Conservation (phyloP, 78 protist genomes). For the Dictyostelium intermedium region DNA sequence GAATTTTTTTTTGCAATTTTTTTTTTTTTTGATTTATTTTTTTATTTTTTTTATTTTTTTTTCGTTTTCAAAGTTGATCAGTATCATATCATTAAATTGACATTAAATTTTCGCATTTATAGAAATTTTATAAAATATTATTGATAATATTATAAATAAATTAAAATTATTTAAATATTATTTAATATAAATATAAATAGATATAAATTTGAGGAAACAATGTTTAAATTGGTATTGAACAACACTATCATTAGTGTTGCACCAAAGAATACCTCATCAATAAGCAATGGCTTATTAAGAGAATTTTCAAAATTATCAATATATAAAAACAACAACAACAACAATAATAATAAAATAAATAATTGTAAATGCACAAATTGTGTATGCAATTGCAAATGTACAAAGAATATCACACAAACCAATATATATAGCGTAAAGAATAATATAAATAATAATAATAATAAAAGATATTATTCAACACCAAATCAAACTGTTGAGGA, state of each 20-base stretch:
- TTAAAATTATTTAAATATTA: not conserved
- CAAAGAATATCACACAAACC: not conserved
- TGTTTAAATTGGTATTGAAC: not conserved
- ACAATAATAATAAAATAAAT: not conserved
- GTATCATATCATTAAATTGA: not conserved
- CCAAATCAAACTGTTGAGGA: not conserved
- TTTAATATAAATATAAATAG: not conserved
- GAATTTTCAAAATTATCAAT: not conserved
- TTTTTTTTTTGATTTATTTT: not conserved
- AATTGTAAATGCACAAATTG: slow-evolving; percentile 7
- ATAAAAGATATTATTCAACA: slow-evolving; percentile 6
- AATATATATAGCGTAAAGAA: not conserved
- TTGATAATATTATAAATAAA: not conserved
- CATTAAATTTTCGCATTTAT: not conserved
- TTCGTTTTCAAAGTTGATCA: not conserved
- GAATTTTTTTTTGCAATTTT: not conserved
- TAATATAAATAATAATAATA: too few species aligned
- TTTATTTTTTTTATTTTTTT: not conserved
- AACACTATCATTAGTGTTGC: slow-evolving; percentile 1
- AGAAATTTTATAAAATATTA: not conserved
- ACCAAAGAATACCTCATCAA: not conserved
- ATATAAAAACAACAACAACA: not conserved
- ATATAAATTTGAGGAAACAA: not conserved
- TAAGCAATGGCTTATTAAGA: not conserved
- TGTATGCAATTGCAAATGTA: not conserved